Percentiles rank a stretch among this genome's conserved stretches.
These are phyloP conservation scores for Melocanna baccifera DNA, from an alignment of 176 grass and related monocot genomes.

Conservation along the genomic window DNA sequence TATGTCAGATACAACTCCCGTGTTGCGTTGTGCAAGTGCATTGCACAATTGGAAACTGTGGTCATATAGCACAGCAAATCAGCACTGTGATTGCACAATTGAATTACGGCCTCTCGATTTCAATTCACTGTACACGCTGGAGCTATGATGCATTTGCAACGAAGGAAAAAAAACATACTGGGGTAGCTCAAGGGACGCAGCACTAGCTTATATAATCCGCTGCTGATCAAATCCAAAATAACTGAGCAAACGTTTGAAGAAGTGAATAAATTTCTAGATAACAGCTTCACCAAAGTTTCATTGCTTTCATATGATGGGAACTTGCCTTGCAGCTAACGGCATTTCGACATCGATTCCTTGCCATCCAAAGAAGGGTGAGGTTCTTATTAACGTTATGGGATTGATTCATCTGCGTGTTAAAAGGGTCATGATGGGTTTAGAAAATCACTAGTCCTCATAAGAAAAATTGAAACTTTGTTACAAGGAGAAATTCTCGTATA, in stretches of 20 bases:
- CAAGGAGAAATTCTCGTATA: neutral
- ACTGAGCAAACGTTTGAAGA: neutral
- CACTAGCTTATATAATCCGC: neutral
- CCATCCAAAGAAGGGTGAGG: neutral
- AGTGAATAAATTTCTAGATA: neutral
- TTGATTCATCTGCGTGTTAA: neutral
- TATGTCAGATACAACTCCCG: neutral
- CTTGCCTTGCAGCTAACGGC: neutral
- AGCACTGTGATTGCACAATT: neutral
- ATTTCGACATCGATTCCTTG: neutral
- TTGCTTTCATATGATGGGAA: neutral
- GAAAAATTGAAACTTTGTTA: neutral
- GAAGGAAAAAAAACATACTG: neutral
- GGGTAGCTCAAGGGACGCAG: neutral
- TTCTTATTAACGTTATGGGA: neutral
- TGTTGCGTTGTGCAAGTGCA: neutral
- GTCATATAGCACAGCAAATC: neutral
- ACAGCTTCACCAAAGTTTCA: neutral
- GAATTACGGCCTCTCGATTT: neutral
- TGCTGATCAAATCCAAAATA: neutral
- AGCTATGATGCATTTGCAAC: neutral
- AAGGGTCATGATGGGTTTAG: neutral
- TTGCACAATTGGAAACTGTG: too few species aligned
- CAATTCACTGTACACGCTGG: neutral
- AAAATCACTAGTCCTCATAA: neutral